Base-by-base conservation (phyloP, 164 flowering plant genomes). In the Vitis rotundifolia region DNA sequence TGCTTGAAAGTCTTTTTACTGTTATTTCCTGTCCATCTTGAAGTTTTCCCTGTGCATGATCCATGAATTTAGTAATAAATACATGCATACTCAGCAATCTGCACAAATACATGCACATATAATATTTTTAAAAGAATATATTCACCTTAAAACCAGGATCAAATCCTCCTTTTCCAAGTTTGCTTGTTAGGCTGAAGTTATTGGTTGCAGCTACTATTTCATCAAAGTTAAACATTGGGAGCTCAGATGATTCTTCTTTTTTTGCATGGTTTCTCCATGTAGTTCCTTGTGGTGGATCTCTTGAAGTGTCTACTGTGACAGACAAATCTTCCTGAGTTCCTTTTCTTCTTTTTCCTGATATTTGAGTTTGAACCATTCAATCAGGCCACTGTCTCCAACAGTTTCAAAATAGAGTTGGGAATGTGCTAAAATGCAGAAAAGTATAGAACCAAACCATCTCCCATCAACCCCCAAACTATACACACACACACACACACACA, bases 81-180 rank as follows among this genome's bases (percentile, higher is more conserved):
- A 8, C 4, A 15, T 31, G 49, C 0, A 14, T 62, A 3, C 16
- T 31, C 12, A 62, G 49, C 1, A 4, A 9, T 13, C 18, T 11
- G 11, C n/a, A 10, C 5, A 13, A 9, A 62, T 37, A 37, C 44
- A 37, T 5, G 0, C 3, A 37, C 44, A 37, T 37, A 6, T 6
- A 37, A 31, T 31, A 6, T 31, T 31, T 31, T 31, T 31, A 31
- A 6, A 12, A 14, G 1, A 19, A 49, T 11, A n/a, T 69, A 13
- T 48, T 28, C 16, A 70, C 73, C 73, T 63, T 63, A 64, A 47
- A 70, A 47, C 63, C 73, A 1, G 73, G 61, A 1, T 68, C 73
- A 56, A 71, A 71, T 54, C 73, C 73, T 47, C 73, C 73, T 47
- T 64, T 31, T 11, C 73, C 63, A 2, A 71, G 68, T 16, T 37